phyloP scores from a whole-genome alignment of 495 filamentous ascomycete genomes.

The Hyphodiscus hymeniophilus region DNA sequence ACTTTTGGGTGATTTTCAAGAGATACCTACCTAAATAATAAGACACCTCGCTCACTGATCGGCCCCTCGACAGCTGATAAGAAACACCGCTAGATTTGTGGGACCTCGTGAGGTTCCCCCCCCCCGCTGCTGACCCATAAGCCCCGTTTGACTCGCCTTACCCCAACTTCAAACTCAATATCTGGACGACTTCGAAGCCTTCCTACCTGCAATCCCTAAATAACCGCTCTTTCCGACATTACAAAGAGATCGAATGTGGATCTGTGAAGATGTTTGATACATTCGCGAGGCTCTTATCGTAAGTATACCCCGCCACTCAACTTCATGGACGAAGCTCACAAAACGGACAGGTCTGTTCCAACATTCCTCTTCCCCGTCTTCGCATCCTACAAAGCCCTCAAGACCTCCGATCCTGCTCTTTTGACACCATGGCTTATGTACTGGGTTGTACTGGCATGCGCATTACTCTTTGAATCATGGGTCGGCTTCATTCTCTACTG shows the following conservation, averaged over 20 bases:
- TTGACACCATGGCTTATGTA: constrained; percentile 99
- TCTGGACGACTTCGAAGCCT: neutral
- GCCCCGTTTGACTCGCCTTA: neutral
- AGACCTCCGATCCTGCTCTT: constrained; percentile 81
- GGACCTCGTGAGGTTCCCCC: neutral
- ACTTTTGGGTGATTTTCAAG: neutral
- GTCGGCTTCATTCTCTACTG: constrained; percentile 76
- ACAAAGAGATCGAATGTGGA: neutral
- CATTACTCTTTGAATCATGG: constrained; percentile 79
- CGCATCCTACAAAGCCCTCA: constrained; percentile 96
- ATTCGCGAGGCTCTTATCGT: constrained; percentile 74
- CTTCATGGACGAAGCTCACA: constrained; percentile 17
- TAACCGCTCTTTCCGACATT: neutral
- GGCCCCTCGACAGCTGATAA: neutral
- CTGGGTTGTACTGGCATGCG: constrained; percentile 85
- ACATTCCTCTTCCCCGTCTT: constrained; percentile 95
- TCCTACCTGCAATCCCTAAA: constrained; percentile 1
- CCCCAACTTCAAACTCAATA: neutral
- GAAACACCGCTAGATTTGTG: constrained; percentile 1
- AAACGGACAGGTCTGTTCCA: constrained; percentile 60
- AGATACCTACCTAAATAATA: too few species aligned
- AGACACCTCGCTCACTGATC: neutral
- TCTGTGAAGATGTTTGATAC: constrained; percentile 63
- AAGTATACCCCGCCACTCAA: constrained; percentile 30
- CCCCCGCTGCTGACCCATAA: neutral